phyloP scores from a whole-genome alignment of 2,329 filamentous ascomycete species.

The Verticillium dahliae region DNA sequence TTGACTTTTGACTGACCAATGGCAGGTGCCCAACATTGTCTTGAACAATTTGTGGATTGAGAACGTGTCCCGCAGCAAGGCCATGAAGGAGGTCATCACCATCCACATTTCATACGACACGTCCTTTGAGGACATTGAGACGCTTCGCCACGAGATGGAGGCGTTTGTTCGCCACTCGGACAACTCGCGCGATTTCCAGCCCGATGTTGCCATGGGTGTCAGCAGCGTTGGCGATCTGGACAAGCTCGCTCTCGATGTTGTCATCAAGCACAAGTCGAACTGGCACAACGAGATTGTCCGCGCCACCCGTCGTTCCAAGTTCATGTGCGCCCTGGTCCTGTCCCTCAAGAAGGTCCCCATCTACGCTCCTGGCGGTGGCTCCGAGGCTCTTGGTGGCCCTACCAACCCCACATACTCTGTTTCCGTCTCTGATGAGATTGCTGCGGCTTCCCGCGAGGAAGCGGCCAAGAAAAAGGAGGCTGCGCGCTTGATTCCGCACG shows the following conservation, averaged over 20 bases:
- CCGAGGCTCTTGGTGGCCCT: conserved; percentile 53
- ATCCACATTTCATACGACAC: conserved; percentile 83
- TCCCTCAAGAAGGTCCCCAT: conserved; percentile 86
- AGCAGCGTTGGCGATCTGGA: conserved; percentile 76
- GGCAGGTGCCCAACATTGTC: conserved; percentile 80
- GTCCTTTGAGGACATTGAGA: conserved; percentile 80
- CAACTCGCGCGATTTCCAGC: conserved; percentile 86
- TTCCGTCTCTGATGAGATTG: conserved; percentile 59
- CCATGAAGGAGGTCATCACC: conserved; percentile 81
- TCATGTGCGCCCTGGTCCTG: conserved; percentile 87
- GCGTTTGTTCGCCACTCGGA: conserved; percentile 76
- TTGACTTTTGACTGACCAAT: conserved; percentile 4
- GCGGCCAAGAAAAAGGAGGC: conserved; percentile 56
- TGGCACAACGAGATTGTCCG: conserved; percentile 84
- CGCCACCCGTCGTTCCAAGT: conserved; percentile 79
- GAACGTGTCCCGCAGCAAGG: conserved; percentile 83
- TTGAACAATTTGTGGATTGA: conserved; percentile 93
- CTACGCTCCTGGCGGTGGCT: conserved; percentile 69
- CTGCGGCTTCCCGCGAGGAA: conserved; percentile 55
- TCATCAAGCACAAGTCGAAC: conserved; percentile 88
- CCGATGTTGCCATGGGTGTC: conserved; percentile 73
- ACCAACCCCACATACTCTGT: conserved; percentile 80
- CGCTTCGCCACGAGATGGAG: conserved; percentile 78
- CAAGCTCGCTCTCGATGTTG: conserved; percentile 76
- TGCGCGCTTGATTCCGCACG: conserved; percentile 54